Percentiles rank a stretch among this genome's conserved stretches.
Conservation (phyloP, 2,329 filamentous ascomycete species). For the Coniochaeta pulveracea region DNA sequence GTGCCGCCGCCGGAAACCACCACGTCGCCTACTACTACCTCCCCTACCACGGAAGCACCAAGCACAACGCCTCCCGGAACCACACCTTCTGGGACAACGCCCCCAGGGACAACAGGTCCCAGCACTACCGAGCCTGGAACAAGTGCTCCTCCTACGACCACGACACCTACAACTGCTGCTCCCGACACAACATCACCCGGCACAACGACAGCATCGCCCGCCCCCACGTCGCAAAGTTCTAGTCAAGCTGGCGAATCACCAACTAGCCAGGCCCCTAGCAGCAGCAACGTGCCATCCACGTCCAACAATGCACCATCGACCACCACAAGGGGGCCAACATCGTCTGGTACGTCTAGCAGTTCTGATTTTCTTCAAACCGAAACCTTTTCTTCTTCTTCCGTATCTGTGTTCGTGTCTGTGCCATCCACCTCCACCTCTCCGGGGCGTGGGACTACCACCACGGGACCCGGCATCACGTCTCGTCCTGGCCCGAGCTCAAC, state of each 20-base stretch:
- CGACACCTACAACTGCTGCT: background rate
- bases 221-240: too few species aligned
- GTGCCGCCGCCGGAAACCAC: constrained; percentile 8
- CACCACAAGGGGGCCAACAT: constrained; percentile 8
- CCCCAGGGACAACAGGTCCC: constrained; percentile 6
- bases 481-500: constrained; percentile 1
- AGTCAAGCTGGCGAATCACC: too few species aligned
- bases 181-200: background rate
- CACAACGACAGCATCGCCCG: background rate
- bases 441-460: constrained; percentile 5
- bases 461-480: constrained; percentile 3
- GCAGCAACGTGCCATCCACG: background rate
- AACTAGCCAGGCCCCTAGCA: background rate
- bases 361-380: constrained; percentile 9
- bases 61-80: constrained; percentile 6
- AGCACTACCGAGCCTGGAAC: background rate
- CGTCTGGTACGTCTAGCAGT: constrained; percentile 19
- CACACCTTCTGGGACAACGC: constrained; percentile 1
- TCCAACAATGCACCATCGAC: constrained; percentile 3
- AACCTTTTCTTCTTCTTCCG: constrained; percentile 11
- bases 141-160: background rate
- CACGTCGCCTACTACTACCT: constrained; percentile 7
- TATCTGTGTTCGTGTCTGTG: constrained; percentile 13
- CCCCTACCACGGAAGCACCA: constrained; percentile 8
- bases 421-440: constrained; percentile 9